Base-by-base conservation (phyloP, 176 grass and related monocot species). In the Aegilops longissima region DNA sequence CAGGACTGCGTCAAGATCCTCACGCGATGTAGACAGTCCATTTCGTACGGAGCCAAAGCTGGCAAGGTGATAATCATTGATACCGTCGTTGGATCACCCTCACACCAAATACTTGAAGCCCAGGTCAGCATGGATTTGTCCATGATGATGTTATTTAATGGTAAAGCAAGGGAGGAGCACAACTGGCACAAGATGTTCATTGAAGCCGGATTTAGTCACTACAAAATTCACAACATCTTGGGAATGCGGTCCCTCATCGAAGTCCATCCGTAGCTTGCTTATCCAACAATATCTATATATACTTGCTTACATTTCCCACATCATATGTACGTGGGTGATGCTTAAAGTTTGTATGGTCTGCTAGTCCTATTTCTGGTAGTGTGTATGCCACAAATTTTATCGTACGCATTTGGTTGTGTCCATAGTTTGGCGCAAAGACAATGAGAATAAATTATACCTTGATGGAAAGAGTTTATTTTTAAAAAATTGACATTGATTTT, bases 51-150 rank as follows among this genome's bases (percentile, higher is more conserved):
- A 47, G 23, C 5, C 4, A 66, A 79, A 1, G 87, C 78, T 1
- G 75, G 90, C 1, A 92, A 92, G 74, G 80, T 83, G 66, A 84
- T 92, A 40, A 70, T 92, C 27, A 30, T 92, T 0, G 87, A 92
- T 3, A 80, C 76, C 1, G 74, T 93, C 9, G 17, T 76, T 33
- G 76, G 76, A 1, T 64, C 25, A 2, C 24, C 35, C 12, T 21
- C 39, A 3, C 34, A 61, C 10, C 8, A 38, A 21, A 82, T 34
- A 23, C 12, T 12, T 0, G 87, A 86, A 18, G 52, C 8, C 5
- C 42, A 82, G 24, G 29, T 86, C 8, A 10, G 70, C 1, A 86
- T 86, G 20, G 90, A 92, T 38, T 8, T 83, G 2, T 8, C 21
- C 5, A 84, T 92, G 90, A 86, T 92, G 82, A 9, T 7, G 13